phyloP scores from a whole-genome alignment of 345 rosid genomes.

The Ceriops zippeliana region DNA sequence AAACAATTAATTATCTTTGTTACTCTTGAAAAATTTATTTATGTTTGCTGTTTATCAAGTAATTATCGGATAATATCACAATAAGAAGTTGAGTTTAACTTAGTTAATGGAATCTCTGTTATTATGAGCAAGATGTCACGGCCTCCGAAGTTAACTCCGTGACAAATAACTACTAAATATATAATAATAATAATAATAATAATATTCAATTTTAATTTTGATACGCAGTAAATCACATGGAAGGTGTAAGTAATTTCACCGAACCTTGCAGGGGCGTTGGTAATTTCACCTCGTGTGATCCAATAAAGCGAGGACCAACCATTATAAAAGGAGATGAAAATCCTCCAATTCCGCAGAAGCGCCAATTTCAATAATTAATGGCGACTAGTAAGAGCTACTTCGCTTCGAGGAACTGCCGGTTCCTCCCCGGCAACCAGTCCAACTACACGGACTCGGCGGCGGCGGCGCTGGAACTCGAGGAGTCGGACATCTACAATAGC shows the following conservation, averaged over 20 bases:
- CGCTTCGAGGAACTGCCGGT: conserved; percentile 58
- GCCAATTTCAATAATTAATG: conserved; percentile 31
- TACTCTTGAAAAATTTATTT: too few relatives aligned
- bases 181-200: too few relatives aligned
- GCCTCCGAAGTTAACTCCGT: too few relatives aligned
- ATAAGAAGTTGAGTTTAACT: too few relatives aligned
- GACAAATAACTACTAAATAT: too few relatives aligned
- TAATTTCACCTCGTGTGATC: conserved; percentile 24
- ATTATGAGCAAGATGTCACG: too few relatives aligned
- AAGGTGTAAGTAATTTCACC: background rate
- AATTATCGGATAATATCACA: too few relatives aligned
- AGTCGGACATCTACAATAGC: conserved; percentile 61
- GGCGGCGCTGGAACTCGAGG: conserved; percentile 65
- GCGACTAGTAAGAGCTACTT: conserved; percentile 71
- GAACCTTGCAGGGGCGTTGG: conserved; percentile 24
- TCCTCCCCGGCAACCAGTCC: conserved; percentile 45
- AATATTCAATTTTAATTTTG: too few relatives aligned
- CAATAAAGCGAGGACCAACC: conserved; percentile 25
- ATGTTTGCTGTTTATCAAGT: too few relatives aligned
- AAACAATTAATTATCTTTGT: too few relatives aligned
- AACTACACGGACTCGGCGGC: conserved; percentile 23
- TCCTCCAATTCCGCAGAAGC: background rate
- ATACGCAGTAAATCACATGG: background rate
- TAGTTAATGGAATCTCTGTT: too few relatives aligned
- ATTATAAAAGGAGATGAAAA: conserved; percentile 48